Base-by-base conservation (phyloP, 371 early-diverging fungal species). In the Dichotomocladium elegans region DNA sequence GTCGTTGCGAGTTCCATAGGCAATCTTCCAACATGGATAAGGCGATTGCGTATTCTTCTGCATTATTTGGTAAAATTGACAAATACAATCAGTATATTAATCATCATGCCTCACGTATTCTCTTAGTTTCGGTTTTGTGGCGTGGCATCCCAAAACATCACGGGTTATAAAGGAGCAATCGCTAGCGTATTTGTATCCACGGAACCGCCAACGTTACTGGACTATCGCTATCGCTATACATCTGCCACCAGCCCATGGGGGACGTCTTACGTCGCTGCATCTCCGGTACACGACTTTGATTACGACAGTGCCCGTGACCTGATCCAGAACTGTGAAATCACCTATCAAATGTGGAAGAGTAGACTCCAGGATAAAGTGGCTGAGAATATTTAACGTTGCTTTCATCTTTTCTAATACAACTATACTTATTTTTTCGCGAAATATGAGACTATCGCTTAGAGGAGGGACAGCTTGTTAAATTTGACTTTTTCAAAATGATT, bases 1-100 rank as follows among this genome's bases (percentile, higher is more conserved):
- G 83, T 88, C 31, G 90, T 88, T 7, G 81, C 81, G 14, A 77
- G 74, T 24, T 70, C 74, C 10, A 87, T 90, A 49, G 76, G 83
- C 14, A 70, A 72, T 26, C 45, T 89, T 17, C 66, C 75, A 14
- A 4, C 30, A 1, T 76, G 84, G 70, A 52, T 88, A 1, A 57
- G 61, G 0, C 34, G 60, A 0, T 52, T 68, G 6, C 64, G 83
- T 41, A 61, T 61, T 3, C 21, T 66, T 21, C 30, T 71, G 27
- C 83, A 82, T 54, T 77, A 76, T 29, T 4, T 81, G 34, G 68
- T 80, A 60, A 53, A 55, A 57, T n/a, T 3, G 51, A 11, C 7
- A 17, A 17, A 6, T 9, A 22, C 10, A 40, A 15, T 11, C n/a
- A n/a, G n/a, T n/a, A n/a, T n/a, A n/a, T n/a, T n/a, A n/a, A n/a